Conservation (phyloP, 2,329 filamentous ascomycete genomes). For the Phialocephala subalpina region DNA sequence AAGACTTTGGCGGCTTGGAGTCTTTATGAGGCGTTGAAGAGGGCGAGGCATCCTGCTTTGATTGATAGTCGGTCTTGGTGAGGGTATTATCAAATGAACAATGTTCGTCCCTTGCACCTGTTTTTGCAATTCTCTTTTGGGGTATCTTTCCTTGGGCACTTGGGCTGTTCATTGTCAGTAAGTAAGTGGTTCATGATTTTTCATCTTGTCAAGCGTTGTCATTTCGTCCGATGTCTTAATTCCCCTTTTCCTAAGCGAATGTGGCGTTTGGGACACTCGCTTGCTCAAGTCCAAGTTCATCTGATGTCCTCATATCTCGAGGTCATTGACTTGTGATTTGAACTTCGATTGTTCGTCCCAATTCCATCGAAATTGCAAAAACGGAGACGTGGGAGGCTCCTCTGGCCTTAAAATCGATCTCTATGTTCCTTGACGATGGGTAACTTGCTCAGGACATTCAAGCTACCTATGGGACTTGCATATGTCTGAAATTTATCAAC, state of each 20-base stretch:
- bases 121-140: neutral
- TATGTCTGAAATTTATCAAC: no score
- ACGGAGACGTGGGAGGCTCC: no score
- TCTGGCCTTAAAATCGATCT: no score
- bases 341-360: no score
- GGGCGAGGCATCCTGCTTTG: constrained; percentile 7
- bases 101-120: neutral
- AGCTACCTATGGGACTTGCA: no score
- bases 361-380: no score
- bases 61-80: neutral
- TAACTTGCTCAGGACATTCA: no score
- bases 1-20: constrained; percentile 64
- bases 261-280: neutral
- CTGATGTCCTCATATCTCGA: neutral
- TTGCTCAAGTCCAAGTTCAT: neutral
- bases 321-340: no score
- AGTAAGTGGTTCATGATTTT: neutral
- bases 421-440: no score
- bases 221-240: neutral
- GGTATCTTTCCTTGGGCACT: neutral
- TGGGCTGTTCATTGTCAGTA: neutral
- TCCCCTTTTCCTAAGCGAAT: neutral
- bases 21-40: constrained; percentile 60
- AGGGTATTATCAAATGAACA: neutral
- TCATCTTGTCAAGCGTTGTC: neutral